phyloP scores from a whole-genome alignment of 139 green algal genomes.

The Gonium pectorale region DNA sequence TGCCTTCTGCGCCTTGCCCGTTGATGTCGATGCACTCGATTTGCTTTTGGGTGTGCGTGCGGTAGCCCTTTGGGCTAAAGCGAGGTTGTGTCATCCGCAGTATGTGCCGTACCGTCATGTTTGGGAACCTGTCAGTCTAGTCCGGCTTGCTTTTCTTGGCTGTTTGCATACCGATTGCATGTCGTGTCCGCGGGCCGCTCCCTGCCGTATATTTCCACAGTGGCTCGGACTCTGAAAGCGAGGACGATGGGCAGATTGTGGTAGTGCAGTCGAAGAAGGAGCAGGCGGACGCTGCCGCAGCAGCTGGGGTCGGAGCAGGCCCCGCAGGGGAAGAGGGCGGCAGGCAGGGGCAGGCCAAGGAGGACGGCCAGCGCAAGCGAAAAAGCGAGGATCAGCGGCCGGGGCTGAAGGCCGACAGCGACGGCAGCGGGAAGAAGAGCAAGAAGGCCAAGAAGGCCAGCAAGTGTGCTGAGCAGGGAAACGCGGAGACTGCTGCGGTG shows the following conservation, averaged over 20 bases:
- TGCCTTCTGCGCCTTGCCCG: no score
- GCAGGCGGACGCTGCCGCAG: conserved; percentile 7
- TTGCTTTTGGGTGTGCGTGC: no score
- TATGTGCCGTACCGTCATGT: no score
- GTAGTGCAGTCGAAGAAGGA: conserved; percentile 51
- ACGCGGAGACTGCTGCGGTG: background rate
- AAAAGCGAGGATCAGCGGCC: background rate
- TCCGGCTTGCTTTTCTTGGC: no score
- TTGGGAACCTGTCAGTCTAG: no score
- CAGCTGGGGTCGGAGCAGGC: conserved; percentile 12
- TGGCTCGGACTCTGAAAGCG: conserved; percentile 11
- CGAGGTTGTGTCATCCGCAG: no score
- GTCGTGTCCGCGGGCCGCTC: no score
- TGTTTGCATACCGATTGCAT: no score
- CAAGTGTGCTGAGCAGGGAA: conserved; percentile 2
- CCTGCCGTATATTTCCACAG: no score
- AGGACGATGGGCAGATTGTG: conserved; percentile 37
- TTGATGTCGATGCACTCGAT: no score
- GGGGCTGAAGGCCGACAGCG: background rate
- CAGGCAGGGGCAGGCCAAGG: background rate
- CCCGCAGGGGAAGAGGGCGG: conserved; percentile 21
- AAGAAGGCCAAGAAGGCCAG: conserved; percentile 13
- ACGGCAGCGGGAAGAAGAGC: background rate
- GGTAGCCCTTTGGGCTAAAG: no score
- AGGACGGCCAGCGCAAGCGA: conserved; percentile 10